phyloP scores from a whole-genome alignment of 306 rosid species.

The Canavalia ensiformis region DNA sequence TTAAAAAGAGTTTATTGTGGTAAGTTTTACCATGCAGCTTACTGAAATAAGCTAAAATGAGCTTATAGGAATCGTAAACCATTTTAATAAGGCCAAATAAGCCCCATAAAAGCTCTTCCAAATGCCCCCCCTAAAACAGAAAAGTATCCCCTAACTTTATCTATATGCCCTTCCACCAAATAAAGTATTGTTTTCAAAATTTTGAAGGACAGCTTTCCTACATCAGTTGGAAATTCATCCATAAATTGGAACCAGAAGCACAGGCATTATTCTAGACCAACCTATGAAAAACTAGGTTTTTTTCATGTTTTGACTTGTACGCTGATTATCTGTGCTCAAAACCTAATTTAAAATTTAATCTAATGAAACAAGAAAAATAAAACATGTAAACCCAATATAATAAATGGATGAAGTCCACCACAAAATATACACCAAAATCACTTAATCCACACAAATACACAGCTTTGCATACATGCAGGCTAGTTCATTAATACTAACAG shows the following conservation, averaged over 20 bases:
- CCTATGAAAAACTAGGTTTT: background rate
- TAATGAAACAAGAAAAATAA: background rate
- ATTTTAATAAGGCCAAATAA: background rate
- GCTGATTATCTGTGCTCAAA: background rate
- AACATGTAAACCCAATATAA: background rate
- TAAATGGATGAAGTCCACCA: background rate
- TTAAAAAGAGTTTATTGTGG: no score
- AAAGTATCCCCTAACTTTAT: background rate
- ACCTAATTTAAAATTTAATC: background rate
- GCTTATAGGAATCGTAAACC: no score
- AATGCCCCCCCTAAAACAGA: background rate
- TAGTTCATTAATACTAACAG: background rate
- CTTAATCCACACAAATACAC: background rate
- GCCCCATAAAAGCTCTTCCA: background rate
- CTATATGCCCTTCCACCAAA: background rate
- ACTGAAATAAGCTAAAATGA: no score
- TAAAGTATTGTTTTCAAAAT: background rate
- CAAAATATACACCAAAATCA: conserved; percentile 10
- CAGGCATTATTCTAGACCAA: background rate
- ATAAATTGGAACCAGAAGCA: background rate
- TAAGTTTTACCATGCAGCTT: no score
- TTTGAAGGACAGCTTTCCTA: background rate
- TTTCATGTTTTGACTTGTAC: background rate
- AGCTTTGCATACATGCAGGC: background rate
- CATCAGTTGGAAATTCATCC: background rate